Base-by-base conservation (phyloP, 2,329 filamentous ascomycete species). In the Hypoxylon sp. region DNA sequence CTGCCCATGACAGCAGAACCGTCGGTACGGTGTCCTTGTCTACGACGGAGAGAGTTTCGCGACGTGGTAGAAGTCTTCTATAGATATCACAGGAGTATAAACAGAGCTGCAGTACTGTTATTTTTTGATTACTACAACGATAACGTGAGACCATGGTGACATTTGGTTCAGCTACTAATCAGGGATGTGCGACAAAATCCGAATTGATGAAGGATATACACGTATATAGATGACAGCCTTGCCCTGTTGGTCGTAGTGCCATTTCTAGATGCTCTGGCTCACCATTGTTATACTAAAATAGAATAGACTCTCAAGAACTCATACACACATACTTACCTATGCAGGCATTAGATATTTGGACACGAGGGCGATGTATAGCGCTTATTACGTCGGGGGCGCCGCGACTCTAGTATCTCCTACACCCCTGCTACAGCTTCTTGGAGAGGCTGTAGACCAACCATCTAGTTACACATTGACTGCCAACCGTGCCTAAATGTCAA, bases 341-440 rank as follows among this genome's bases (percentile, higher is more conserved):
- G 17, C 17, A 47, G 2, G 11, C 37, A 53, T 26, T 61, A 14
- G 48, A 24, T 13, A 37, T 1, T 35, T 35, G 14, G 13, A 37
- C 22, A 53, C 35, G 26, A 39, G 35, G 29, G 5, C 24, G 9
- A 57, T 10, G 13, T 31, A 55, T 24, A 26, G 26, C 9, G 35
- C 31, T 39, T 55, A 39, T n/a, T 46, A 14, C 44, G n/a, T 50
- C 63, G 63, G 63, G 3, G 52, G 39, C 26, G 46, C 53, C 63
- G 57, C 57, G 17, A 33, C 22, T 58, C 19, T 39, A 19, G 31
- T 52, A 26, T 19, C 37, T 35, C 53, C 19, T 29, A 22, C 39
- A 60, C 56, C 63, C 50, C 46, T 61, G 55, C 26, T 58, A 37
- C 56, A 22, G 47, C 24, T 57, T 31, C 13, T 22, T 47, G 37